Conservation (phyloP, 306 rosid genomes). For the Castanospermum australe region DNA sequence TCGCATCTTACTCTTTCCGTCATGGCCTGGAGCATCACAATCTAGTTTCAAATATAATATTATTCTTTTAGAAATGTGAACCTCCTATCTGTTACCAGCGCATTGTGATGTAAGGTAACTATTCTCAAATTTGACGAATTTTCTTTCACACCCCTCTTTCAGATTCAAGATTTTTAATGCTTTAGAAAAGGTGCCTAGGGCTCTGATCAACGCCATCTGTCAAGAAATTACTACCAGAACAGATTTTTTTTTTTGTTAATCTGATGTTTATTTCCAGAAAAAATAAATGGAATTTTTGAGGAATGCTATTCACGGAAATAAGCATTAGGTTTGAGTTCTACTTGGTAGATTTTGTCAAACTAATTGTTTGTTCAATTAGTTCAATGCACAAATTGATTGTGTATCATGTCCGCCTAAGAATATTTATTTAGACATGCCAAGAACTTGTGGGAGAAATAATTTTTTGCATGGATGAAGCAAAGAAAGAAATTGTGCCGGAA, state of each 20-base stretch:
- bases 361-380: neutral
- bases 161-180: neutral
- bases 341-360: neutral
- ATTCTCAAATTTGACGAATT: neutral
- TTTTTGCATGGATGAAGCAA: neutral
- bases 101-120: neutral
- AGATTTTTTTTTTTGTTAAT: neutral
- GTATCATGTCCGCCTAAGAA: neutral
- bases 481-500: neutral
- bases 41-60: neutral
- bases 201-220: neutral
- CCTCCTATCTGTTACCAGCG: neutral
- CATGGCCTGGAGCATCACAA: slow-evolving; percentile 7
- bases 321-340: too few species aligned
- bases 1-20: neutral
- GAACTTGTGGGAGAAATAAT: neutral
- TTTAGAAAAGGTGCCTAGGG: neutral
- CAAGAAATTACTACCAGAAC: neutral
- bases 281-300: too few species aligned
- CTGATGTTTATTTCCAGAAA: neutral
- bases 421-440: neutral
- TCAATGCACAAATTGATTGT: too few species aligned
- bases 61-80: neutral
- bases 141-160: neutral
- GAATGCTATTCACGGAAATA: too few species aligned